Conservation (phyloP, 1,284 basidiomycete genomes). For the Malassezia restricta region DNA sequence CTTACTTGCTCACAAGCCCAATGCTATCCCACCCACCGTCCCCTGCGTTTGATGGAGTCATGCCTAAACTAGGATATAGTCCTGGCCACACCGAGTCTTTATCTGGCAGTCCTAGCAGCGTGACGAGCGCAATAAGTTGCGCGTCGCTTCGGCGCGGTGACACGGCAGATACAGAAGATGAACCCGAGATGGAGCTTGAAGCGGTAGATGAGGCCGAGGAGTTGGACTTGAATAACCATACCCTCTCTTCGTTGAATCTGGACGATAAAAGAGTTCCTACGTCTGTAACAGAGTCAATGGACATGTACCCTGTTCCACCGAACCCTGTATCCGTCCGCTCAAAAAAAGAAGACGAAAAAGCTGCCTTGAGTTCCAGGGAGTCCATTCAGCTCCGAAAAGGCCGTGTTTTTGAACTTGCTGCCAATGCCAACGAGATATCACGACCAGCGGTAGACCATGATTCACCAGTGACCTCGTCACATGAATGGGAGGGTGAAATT, state of each 20-base stretch:
- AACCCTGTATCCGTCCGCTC: background rate
- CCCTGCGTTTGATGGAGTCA: background rate
- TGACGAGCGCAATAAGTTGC: slow-evolving; percentile 33
- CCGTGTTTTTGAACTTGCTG: slow-evolving; percentile 29
- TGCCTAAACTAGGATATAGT: slow-evolving; percentile 7
- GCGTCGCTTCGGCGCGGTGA: slow-evolving; percentile 25
- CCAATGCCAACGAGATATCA: background rate
- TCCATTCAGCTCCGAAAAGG: slow-evolving; percentile 21
- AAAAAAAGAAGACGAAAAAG: background rate
- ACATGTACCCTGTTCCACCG: background rate
- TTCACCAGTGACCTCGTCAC: background rate
- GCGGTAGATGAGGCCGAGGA: slow-evolving; percentile 37
- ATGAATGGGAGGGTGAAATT: slow-evolving; percentile 26
- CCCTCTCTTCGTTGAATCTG: slow-evolving; percentile 29
- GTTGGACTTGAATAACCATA: slow-evolving; percentile 18
- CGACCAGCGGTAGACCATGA: background rate
- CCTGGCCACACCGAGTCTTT: slow-evolving; percentile 13
- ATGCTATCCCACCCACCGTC: too few relatives aligned
- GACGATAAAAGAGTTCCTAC: background rate
- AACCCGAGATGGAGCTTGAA: slow-evolving; percentile 30
- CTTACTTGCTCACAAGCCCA: too few relatives aligned
- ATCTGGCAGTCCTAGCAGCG: slow-evolving; percentile 27
- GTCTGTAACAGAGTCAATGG: background rate
- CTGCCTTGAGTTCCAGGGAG: background rate
- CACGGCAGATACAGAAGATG: slow-evolving; percentile 39